phyloP scores from a whole-genome alignment of 768 basidiomycete genomes.

The Boletus coccyginus region DNA sequence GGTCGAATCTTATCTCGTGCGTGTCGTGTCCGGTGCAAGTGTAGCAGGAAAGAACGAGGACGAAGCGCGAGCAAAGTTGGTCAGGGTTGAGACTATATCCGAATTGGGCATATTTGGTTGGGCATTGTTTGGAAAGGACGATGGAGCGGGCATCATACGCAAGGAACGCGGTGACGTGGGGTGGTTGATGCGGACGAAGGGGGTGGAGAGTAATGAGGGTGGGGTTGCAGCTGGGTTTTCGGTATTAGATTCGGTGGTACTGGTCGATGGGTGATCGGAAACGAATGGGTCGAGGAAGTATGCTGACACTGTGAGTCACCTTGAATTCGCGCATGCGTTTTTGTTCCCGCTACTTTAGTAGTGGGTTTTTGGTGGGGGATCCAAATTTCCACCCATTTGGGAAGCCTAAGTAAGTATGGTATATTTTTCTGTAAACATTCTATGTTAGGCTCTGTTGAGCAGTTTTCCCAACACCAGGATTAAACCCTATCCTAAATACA shows the following conservation, averaged over 20 bases:
- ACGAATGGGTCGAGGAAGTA: neutral
- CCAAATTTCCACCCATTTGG: too few species aligned
- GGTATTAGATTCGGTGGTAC: constrained; percentile 66
- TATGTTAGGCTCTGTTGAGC: too few species aligned
- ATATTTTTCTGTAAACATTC: too few species aligned
- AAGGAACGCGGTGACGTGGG: constrained; percentile 68
- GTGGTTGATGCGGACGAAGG: constrained; percentile 87
- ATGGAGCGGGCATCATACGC: constrained; percentile 27
- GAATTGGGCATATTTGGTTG: constrained; percentile 94
- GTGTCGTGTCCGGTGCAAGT: constrained; percentile 45
- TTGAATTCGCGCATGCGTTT: too few species aligned
- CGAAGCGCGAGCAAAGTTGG: constrained; percentile 24
- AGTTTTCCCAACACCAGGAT: too few species aligned
- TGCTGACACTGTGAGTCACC: too few species aligned
- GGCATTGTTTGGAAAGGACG: constrained; percentile 65
- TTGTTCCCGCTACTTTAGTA: too few species aligned
- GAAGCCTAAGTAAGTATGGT: too few species aligned
- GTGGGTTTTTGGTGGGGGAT: too few species aligned
- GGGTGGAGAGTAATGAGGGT: constrained; percentile 79
- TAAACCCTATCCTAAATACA: too few species aligned
- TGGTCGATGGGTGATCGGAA: constrained; percentile 38
- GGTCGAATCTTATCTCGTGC: constrained; percentile 70
- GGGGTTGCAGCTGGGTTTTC: constrained; percentile 55
- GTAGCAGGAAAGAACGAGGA: neutral
- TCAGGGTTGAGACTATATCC: constrained; percentile 71